Percentiles rank a stretch among this genome's conserved stretches.
Evolutionary conservation across 1,284 basidiomycete genomes (phyloP).

Genomic region (Agaricales sp.): DNA sequence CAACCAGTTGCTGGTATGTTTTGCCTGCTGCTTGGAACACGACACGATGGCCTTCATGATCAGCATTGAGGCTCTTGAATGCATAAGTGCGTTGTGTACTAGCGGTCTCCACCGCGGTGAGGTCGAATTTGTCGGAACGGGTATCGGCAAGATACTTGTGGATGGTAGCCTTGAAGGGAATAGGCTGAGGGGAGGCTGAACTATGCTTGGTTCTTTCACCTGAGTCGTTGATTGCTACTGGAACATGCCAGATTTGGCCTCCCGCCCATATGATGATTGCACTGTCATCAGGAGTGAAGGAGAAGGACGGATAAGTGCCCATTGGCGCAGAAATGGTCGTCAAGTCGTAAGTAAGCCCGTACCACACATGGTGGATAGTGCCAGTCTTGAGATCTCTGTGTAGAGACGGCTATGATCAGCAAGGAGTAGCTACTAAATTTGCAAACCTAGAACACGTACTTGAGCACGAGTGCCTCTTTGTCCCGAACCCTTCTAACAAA

Average conservation of each 20-base stretch:
- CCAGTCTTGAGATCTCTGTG: constrained; percentile 55
- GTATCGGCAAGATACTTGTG: constrained; percentile 56
- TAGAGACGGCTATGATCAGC: neutral
- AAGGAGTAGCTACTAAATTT: constrained; percentile 1
- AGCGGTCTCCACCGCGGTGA: constrained; percentile 42
- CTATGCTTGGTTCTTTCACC: constrained; percentile 36
- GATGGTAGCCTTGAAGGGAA: constrained; percentile 51
- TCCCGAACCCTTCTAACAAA: constrained; percentile 67
- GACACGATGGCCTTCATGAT: constrained; percentile 36
- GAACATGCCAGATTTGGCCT: constrained; percentile 54
- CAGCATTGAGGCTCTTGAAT: constrained; percentile 48
- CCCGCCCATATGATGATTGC: constrained; percentile 65
- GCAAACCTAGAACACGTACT: constrained; percentile 33
- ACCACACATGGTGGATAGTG: constrained; percentile 53
- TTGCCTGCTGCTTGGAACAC: constrained; percentile 47
- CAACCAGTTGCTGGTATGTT: constrained; percentile 38
- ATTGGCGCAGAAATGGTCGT: constrained; percentile 55
- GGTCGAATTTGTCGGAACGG: constrained; percentile 30
- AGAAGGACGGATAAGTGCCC: constrained; percentile 67
- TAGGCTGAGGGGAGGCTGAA: constrained; percentile 29
- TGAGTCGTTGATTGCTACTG: constrained; percentile 34
- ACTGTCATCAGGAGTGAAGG: constrained; percentile 50
- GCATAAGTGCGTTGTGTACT: constrained; percentile 44
- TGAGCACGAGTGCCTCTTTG: constrained; percentile 58
- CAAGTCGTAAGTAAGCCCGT: constrained; percentile 58